A percentile compares a stretch with the other conserved stretches of the same genome.
These are phyloP conservation scores for Trichophyton verrucosum DNA, from an alignment of 2,329 filamentous ascomycete genomes.

Conservation along the genomic window DNA sequence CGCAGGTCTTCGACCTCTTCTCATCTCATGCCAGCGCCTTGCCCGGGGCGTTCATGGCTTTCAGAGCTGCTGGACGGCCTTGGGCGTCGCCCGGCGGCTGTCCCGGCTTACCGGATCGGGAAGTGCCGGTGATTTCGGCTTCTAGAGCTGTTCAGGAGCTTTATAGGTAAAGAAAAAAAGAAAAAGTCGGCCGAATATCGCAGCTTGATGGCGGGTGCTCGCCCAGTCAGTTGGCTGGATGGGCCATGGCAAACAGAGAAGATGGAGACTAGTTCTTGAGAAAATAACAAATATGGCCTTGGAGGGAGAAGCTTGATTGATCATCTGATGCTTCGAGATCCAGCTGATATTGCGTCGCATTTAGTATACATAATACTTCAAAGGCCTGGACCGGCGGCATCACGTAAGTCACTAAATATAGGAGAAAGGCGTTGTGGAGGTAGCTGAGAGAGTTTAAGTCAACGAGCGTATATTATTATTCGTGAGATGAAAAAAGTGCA, in stretches of 20 bases:
- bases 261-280: too few species aligned
- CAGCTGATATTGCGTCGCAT: not conserved
- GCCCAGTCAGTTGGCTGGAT: too few species aligned
- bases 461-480: not conserved
- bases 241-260: not conserved
- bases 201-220: not conserved
- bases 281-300: not conserved
- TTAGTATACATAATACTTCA: not conserved
- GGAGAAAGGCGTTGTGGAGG: not conserved
- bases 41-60: not conserved
- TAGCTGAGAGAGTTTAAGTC: not conserved
- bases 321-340: conserved; percentile 1
- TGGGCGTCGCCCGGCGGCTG: not conserved
- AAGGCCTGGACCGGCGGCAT: not conserved
- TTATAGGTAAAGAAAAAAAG: not conserved
- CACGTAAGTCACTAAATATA: not conserved
- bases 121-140: not conserved
- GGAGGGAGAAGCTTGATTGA: not conserved
- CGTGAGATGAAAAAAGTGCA: not conserved
- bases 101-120: conserved; percentile 2
- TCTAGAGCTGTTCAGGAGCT: not conserved
- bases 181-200: not conserved
- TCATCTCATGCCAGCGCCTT: too few species aligned
- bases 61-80: not conserved
- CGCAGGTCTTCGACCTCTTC: too few species aligned